Base-by-base conservation (phyloP, 129 eudicot species). In the Cynara cardunculus region DNA sequence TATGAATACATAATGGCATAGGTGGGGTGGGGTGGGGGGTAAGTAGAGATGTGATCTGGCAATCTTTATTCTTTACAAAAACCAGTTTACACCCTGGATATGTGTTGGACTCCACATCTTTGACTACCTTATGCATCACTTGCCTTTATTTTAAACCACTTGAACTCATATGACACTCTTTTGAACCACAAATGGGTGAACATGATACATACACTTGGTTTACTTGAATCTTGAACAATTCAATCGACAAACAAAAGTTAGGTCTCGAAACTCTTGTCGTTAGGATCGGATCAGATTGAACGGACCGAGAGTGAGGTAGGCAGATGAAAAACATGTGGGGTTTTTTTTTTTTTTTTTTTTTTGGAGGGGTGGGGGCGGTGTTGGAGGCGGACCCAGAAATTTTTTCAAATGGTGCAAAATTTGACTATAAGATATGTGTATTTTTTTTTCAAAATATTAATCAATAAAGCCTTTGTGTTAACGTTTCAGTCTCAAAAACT, bases 61-160 rank as follows among this genome's bases (percentile, higher is more conserved):
- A 18, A 28, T 56, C 84, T 31, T 61, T 49, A 49, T 39, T 30
- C 53, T 71, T 71, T 32, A 59, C 22, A 56, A 34, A 46, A 70
- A 27, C 30, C 46, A 46, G 24, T 70, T 12, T 27, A 79, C 68
- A 70, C 31, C 77, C 76, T 78, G 49, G 28, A 44, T 44, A n/a
- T 76, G 72, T 76, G 72, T 76, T 76, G 72, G 72, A 64, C 35
- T 64, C 59, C 72, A 76, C 35, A 64, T 19, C 49, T 75, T 75
- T 75, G 70, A 59, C 79, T 56, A 27, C 7, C 26, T 3, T 59
- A 19, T 59, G 53, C 53, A 59, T 75, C 65, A 56, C 49, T 61
- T 56, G 22, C 70, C 30, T 59, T 56, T 59, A 59, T 9, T 75
- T 59, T 28, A 4, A n/a, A 59, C 70, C 46, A 74, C 25, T 26